A percentile compares a stretch with the other conserved stretches of the same genome.
phyloP scores from a whole-genome alignment of 2,329 filamentous ascomycete genomes.

The Diplodia scrobiculata region DNA sequence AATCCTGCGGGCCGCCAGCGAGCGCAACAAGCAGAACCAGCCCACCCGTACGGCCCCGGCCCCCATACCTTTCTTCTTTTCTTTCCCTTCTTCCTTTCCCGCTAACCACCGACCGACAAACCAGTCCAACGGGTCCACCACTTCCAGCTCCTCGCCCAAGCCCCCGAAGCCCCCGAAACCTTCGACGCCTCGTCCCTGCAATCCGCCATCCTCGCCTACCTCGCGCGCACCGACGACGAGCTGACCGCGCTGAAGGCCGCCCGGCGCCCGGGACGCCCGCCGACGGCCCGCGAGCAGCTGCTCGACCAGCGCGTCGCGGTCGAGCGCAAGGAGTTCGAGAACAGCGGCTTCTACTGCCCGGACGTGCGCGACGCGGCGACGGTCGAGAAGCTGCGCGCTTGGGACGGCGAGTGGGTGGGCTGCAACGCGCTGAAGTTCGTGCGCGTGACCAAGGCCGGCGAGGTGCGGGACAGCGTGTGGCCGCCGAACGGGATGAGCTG shows the following conservation, averaged over 20 bases:
- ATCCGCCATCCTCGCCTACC: conserved; percentile 48
- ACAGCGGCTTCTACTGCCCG: conserved; percentile 78
- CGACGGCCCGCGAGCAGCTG: conserved; percentile 74
- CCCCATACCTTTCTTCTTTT: background rate
- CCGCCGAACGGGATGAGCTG: conserved; percentile 60
- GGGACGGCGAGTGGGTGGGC: conserved; percentile 83
- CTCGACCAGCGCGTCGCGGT: conserved; percentile 69
- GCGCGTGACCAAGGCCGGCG: conserved; percentile 67
- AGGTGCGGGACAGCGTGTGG: conserved; percentile 70
- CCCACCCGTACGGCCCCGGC: conserved; percentile 62
- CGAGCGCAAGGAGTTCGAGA: conserved; percentile 77
- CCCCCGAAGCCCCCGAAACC: conserved; percentile 52
- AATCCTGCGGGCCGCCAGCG: conserved; percentile 69
- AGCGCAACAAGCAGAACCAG: conserved; percentile 72
- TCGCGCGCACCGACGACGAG: conserved; percentile 70
- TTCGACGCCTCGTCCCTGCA: conserved; percentile 60
- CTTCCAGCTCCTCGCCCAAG: conserved; percentile 62
- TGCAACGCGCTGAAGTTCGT: conserved; percentile 76
- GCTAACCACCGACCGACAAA: background rate
- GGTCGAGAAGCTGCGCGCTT: conserved; percentile 66
- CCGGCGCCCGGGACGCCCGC: conserved; percentile 75
- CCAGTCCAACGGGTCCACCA: conserved; percentile 68
- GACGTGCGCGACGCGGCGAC: conserved; percentile 71
- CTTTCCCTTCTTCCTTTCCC: background rate
- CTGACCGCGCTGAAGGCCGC: conserved; percentile 65